Percentiles rank a stretch among this genome's conserved stretches.
Conservation (phyloP, 208 protist species). For the Crithidia mellificae region DNA sequence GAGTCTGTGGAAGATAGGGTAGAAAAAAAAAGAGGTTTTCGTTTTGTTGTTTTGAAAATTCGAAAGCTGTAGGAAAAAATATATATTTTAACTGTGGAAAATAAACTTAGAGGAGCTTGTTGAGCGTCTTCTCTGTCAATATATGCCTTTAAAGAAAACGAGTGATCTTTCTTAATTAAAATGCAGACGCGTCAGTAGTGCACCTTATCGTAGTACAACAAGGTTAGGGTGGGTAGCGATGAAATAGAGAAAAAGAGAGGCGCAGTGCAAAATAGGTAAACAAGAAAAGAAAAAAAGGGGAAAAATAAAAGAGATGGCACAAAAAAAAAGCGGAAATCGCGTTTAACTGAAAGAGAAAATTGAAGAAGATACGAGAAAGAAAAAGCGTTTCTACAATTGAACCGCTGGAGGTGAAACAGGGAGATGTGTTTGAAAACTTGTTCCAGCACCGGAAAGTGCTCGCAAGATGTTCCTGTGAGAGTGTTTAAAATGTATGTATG, state of each 20-base stretch:
- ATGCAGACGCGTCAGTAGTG: too few relatives aligned
- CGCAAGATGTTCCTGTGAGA: neutral
- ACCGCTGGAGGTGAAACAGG: constrained; percentile 8
- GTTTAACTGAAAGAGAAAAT: constrained; percentile 15
- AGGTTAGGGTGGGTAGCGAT: neutral
- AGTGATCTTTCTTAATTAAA: too few relatives aligned
- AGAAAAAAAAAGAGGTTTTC: constrained; percentile 3
- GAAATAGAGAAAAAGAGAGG: neutral
- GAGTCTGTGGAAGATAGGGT: constrained; percentile 34
- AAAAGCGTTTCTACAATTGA: constrained; percentile 2
- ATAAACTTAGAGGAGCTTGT: neutral
- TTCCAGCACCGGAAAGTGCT: neutral
- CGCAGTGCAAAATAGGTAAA: too few relatives aligned
- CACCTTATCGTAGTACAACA: neutral
- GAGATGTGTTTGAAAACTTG: neutral
- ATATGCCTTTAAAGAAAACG: constrained; percentile 10
- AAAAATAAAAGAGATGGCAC: constrained; percentile 1
- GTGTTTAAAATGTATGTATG: neutral
- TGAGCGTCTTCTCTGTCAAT: constrained; percentile 8
- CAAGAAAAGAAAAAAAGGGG: neutral
- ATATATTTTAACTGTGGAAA: neutral
- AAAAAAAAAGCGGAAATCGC: neutral
- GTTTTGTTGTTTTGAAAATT: neutral
- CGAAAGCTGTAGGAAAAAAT: neutral
- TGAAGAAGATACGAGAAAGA: neutral